These are phyloP conservation scores for Irpex sp. DNA, from an alignment of 1,284 basidiomycete species.

Conservation along the genomic window DNA sequence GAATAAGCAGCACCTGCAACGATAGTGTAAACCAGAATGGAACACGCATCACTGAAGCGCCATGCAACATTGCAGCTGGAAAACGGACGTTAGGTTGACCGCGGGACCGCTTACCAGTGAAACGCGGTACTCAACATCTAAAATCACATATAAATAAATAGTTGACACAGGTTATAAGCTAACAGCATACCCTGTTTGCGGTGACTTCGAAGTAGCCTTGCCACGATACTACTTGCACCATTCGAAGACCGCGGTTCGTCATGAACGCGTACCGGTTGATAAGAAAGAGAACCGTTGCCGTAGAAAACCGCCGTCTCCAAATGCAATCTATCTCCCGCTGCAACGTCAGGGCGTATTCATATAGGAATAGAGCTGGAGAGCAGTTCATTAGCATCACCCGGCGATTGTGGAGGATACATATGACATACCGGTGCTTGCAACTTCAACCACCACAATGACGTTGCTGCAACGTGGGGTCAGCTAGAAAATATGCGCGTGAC, in stretches of 20 bases:
- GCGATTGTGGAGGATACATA: conserved; percentile 11
- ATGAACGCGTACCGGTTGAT: conserved; percentile 15
- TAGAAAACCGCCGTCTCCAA: neutral
- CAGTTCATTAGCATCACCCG: no score
- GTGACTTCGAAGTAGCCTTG: conserved; percentile 10
- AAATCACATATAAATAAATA: neutral
- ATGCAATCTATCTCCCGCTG: neutral
- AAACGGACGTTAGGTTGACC: no score
- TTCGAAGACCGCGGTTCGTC: conserved; percentile 12
- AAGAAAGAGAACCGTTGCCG: neutral
- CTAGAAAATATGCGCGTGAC: no score
- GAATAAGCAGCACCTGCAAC: neutral
- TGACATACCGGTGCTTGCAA: neutral
- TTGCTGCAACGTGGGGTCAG: no score
- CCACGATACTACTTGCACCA: conserved; percentile 16
- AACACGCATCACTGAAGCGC: neutral
- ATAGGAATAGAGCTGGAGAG: neutral
- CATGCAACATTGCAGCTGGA: no score
- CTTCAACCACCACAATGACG: neutral
- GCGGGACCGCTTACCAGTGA: neutral
- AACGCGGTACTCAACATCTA: neutral
- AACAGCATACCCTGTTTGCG: neutral
- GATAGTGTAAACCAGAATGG: neutral
- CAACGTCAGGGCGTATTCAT: neutral
- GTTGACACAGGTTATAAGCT: neutral